These are phyloP conservation scores for Yarrowia sp. DNA, from an alignment of 805 yeast species.

Conservation along the genomic window DNA sequence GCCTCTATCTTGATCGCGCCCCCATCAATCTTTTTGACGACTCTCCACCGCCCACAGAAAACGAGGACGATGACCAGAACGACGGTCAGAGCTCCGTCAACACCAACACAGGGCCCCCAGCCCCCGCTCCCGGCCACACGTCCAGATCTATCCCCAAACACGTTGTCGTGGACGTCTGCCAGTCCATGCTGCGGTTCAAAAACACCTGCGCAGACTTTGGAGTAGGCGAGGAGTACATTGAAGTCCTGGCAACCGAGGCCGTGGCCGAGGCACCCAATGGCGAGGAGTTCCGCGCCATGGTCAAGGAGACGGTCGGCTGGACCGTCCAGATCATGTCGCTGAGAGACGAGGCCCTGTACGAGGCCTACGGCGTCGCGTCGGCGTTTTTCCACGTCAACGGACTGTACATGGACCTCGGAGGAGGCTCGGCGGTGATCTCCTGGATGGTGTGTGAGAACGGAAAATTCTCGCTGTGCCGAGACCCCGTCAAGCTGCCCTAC, in stretches of 20 bases:
- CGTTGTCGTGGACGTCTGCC: constrained; percentile 57
- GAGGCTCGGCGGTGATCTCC: constrained; percentile 65
- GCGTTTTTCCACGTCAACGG: constrained; percentile 67
- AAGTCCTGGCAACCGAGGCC: constrained; percentile 73
- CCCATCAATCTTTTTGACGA: constrained; percentile 57
- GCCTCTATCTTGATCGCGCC: constrained; percentile 70
- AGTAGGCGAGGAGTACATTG: constrained; percentile 54
- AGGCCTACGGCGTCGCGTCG: constrained; percentile 72
- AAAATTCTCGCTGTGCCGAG: constrained; percentile 51
- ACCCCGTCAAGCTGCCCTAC: constrained; percentile 65
- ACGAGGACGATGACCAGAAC: constrained; percentile 15
- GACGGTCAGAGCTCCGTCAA: constrained; percentile 24
- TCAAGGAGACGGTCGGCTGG: constrained; percentile 64
- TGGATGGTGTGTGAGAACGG: constrained; percentile 65
- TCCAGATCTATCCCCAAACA: constrained; percentile 39
- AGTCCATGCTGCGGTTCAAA: constrained; percentile 65
- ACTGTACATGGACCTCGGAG: constrained; percentile 69
- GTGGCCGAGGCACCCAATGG: constrained; percentile 68
- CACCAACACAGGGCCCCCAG: constrained; percentile 12
- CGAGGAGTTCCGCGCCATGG: constrained; percentile 54
- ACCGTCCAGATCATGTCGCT: constrained; percentile 57
- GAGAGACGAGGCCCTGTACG: constrained; percentile 64
- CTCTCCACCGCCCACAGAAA: constrained; percentile 12
- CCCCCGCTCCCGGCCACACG: constrained; percentile 3
- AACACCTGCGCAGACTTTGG: constrained; percentile 73